These are phyloP conservation scores for Pseudonitzschia multiseries DNA, from an alignment of 108 stramenopile genomes.

Conservation along the genomic window DNA sequence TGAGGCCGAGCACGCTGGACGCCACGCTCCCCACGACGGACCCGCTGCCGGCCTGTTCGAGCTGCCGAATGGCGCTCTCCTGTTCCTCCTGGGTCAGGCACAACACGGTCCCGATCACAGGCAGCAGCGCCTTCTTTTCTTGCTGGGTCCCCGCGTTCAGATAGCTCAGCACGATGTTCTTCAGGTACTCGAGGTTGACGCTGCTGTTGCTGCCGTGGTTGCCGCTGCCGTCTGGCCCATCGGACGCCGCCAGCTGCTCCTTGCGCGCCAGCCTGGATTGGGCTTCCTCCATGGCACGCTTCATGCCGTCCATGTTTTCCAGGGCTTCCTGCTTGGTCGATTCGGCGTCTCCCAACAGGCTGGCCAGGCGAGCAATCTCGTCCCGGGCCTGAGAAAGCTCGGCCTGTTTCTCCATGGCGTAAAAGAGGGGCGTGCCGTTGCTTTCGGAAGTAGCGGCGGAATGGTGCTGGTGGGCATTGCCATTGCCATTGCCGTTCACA, in stretches of 20 bases:
- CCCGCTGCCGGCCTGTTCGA: constrained; percentile 51
- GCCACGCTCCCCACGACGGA: constrained; percentile 25
- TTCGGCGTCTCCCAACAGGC: constrained; percentile 74
- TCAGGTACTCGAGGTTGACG: constrained; percentile 83
- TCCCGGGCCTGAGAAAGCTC: constrained; percentile 81
- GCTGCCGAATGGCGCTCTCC: constrained; percentile 46
- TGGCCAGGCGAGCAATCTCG: constrained; percentile 82
- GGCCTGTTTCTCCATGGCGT: constrained; percentile 88
- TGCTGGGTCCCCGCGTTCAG: constrained; percentile 65
- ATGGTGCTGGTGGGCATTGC: constrained; percentile 11
- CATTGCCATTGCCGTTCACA: background rate
- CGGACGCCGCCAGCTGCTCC: constrained; percentile 48
- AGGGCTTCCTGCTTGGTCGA: constrained; percentile 69
- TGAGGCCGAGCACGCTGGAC: constrained; percentile 17
- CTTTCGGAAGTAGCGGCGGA: constrained; percentile 1
- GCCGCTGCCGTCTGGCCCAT: background rate
- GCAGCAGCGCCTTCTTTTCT: constrained; percentile 74
- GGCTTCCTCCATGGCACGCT: constrained; percentile 65
- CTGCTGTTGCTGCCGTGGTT: constrained; percentile 27
- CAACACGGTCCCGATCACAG: constrained; percentile 81
- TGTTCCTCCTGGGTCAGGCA: constrained; percentile 80
- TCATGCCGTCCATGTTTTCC: constrained; percentile 74
- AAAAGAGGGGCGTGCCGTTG: constrained; percentile 74
- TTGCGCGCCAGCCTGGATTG: constrained; percentile 59
- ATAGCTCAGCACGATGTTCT: constrained; percentile 84